Evolutionary conservation across 176 grass and related monocot genomes (phyloP).

Genomic region (Oryza longistaminata): DNA sequence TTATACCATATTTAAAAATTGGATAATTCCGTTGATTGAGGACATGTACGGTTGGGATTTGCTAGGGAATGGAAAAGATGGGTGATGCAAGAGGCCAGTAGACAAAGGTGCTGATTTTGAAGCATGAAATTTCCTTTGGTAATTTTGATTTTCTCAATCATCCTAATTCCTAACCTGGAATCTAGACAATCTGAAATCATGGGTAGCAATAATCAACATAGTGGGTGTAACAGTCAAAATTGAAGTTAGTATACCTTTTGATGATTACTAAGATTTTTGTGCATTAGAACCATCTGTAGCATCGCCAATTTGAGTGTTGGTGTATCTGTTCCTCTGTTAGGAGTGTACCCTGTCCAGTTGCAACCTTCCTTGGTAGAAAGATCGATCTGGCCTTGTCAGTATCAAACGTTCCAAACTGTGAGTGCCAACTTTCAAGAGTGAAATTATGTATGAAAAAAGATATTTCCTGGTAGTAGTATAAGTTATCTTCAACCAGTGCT

Average conservation of each 20-base stretch:
- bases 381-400: neutral
- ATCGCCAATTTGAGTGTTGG: neutral
- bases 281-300: neutral
- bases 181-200: neutral
- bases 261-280: neutral
- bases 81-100: constrained; percentile 65
- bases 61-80: constrained; percentile 75
- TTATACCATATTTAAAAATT: constrained; percentile 27
- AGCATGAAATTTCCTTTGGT: constrained; percentile 41
- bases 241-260: neutral
- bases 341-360: neutral
- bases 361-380: neutral
- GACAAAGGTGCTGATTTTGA: constrained; percentile 44
- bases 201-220: neutral
- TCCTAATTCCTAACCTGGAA: constrained; percentile 10
- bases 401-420: neutral
- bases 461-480: neutral
- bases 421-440: neutral
- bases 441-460: neutral
- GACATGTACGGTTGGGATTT: constrained; percentile 53
- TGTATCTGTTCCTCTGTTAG: neutral
- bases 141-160: constrained; percentile 18
- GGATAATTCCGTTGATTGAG: constrained; percentile 45
- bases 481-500: neutral
- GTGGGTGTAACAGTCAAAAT: neutral